phyloP scores from a whole-genome alignment of 495 filamentous ascomycete genomes.

The Xylaria flabelliformis region DNA sequence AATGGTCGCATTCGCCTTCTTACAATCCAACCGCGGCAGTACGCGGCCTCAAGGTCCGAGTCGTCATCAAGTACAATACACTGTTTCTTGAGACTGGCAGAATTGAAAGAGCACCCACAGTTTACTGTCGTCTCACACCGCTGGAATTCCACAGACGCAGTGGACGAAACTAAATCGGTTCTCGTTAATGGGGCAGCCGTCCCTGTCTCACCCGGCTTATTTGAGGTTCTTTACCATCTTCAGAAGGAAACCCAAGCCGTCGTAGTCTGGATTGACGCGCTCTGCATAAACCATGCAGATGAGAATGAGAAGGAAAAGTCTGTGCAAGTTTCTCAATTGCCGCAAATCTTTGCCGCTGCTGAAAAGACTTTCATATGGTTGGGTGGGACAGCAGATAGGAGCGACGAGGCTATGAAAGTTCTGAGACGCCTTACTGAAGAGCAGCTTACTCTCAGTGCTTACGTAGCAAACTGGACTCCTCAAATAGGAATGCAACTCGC shows the following conservation, averaged over 20 bases:
- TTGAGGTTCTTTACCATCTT: slow-evolving; percentile 20
- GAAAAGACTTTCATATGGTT: slow-evolving; percentile 26
- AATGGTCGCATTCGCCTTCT: slow-evolving; percentile 29
- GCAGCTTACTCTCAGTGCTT: slow-evolving; percentile 27
- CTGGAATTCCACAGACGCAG: slow-evolving; percentile 24
- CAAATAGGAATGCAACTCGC: slow-evolving; percentile 19
- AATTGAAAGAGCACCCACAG: slow-evolving; percentile 21
- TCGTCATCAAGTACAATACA: slow-evolving; percentile 17
- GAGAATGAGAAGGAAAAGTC: slow-evolving; percentile 43
- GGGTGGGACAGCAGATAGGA: slow-evolving; percentile 18
- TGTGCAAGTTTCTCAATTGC: slow-evolving; percentile 35
- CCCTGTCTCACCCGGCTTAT: slow-evolving; percentile 25
- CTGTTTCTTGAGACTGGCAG: slow-evolving; percentile 27
- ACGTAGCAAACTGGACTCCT: slow-evolving; percentile 26
- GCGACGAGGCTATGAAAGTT: slow-evolving; percentile 26
- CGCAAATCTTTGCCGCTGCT: slow-evolving; percentile 21
- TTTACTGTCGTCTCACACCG: slow-evolving; percentile 29
- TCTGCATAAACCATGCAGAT: slow-evolving; percentile 48
- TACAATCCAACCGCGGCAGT: slow-evolving; percentile 28
- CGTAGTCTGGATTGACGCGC: slow-evolving; percentile 44
- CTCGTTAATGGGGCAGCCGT: slow-evolving; percentile 28
- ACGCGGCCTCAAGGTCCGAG: slow-evolving; percentile 20
- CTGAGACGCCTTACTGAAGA: slow-evolving; percentile 26
- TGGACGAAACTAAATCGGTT: slow-evolving; percentile 21
- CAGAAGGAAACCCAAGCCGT: slow-evolving; percentile 14